phyloP scores from a whole-genome alignment of 2,329 filamentous ascomycete species.

The Pleoardoris graminearum region DNA sequence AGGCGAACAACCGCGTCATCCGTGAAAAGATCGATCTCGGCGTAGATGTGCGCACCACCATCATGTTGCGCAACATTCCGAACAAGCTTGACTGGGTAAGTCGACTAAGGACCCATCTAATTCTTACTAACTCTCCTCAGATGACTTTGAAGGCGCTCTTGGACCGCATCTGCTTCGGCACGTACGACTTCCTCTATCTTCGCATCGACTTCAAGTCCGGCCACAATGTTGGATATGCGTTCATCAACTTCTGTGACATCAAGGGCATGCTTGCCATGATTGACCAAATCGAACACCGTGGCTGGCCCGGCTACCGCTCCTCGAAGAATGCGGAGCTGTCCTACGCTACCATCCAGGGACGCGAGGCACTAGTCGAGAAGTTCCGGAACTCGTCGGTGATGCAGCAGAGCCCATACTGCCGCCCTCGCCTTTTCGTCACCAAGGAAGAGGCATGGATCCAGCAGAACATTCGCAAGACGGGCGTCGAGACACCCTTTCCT shows the following conservation, averaged over 20 bases:
- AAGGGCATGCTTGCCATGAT: constrained; percentile 37
- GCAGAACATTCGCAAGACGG: constrained; percentile 54
- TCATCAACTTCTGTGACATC: constrained; percentile 89
- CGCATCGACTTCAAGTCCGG: constrained; percentile 66
- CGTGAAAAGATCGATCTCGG: constrained; percentile 46
- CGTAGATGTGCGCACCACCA: constrained; percentile 58
- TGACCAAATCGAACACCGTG: constrained; percentile 33
- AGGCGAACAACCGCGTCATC: constrained; percentile 41
- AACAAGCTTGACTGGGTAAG: constrained; percentile 75
- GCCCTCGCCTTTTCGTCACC: constrained; percentile 70
- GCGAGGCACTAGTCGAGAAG: constrained; percentile 87
- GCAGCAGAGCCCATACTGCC: constrained; percentile 78
- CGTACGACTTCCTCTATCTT: constrained; percentile 94
- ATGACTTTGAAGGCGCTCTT: constrained; percentile 70
- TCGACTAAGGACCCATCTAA: constrained; percentile 2
- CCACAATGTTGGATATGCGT: constrained; percentile 87
- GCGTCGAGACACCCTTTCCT: constrained; percentile 76
- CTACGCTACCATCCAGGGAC: constrained; percentile 96
- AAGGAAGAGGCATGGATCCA: constrained; percentile 49
- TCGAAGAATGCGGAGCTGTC: constrained; percentile 88
- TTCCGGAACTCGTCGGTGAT: constrained; percentile 97
- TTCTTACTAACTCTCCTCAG: constrained; percentile 23
- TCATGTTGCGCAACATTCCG: constrained; percentile 94
- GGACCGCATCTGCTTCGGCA: constrained; percentile 75
- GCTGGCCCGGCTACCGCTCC: constrained; percentile 77